Percentiles rank a stretch among this genome's conserved stretches.
These are phyloP conservation scores for Lunularia cruciata DNA, from an alignment of 225 moss, liverwort and hornwort species.

Conservation along the genomic window DNA sequence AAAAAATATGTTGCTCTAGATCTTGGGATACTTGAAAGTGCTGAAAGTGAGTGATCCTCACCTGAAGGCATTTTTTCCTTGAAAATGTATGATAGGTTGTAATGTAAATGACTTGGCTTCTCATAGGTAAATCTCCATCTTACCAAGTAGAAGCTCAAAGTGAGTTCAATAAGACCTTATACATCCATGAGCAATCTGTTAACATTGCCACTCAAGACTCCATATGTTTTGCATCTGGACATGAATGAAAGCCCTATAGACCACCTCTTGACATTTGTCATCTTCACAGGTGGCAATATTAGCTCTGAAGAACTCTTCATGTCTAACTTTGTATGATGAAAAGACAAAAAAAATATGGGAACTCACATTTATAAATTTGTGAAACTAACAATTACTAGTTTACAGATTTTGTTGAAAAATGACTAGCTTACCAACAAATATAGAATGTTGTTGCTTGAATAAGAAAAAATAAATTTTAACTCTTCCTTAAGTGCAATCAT, in stretches of 20 bases:
- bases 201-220: neutral
- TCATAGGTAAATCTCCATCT: too few species aligned
- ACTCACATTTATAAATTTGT: neutral
- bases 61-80: conserved; percentile 92
- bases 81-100: conserved; percentile 81
- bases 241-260: too few species aligned
- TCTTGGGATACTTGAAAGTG: neutral
- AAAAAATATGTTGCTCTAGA: neutral
- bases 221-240: neutral
- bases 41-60: conserved; percentile 1
- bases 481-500: conserved; percentile 84
- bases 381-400: neutral
- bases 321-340: conserved; percentile 60
- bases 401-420: neutral
- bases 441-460: neutral
- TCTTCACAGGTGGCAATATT: conserved; percentile 67
- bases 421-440: neutral
- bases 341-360: neutral
- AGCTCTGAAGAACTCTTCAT: conserved; percentile 77
- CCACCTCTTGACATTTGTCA: conserved; percentile 69
- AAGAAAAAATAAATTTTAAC: neutral
- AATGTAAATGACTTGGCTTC: neutral
- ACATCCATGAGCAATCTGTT: too few species aligned
- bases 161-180: too few species aligned
- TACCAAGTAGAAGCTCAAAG: too few species aligned